phyloP scores from a whole-genome alignment of 75 land plant species.

The Cryptomeria japonica region DNA sequence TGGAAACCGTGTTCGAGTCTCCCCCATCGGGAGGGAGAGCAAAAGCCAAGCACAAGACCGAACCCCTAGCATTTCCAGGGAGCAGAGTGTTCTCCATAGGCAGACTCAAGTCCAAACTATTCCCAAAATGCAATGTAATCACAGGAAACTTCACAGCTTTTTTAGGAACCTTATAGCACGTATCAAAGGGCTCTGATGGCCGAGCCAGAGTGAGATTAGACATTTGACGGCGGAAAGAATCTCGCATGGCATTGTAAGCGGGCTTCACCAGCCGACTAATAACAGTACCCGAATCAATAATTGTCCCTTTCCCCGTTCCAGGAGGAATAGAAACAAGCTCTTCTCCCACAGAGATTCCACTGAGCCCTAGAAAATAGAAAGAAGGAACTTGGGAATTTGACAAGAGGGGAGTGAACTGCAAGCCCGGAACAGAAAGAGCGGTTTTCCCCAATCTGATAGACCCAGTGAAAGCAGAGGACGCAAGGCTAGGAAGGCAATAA shows the following conservation, averaged over 20 bases:
- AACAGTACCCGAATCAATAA: conserved; percentile 62
- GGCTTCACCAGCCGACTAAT: conserved; percentile 50
- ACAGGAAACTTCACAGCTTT: conserved; percentile 17
- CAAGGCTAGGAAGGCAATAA: conserved; percentile 60
- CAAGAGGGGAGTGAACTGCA: conserved; percentile 48
- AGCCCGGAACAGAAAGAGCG: conserved; percentile 27
- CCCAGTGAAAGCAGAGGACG: conserved; percentile 47
- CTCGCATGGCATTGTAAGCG: conserved; percentile 49
- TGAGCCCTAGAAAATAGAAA: conserved; percentile 48
- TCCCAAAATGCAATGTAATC: conserved; percentile 48
- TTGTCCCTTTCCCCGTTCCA: conserved; percentile 48
- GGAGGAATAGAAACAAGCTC: conserved; percentile 23
- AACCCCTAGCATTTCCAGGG: conserved; percentile 42
- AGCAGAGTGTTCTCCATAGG: conserved; percentile 35
- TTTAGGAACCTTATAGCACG: conserved; percentile 43
- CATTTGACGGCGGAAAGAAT: conserved; percentile 40
- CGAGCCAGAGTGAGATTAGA: conserved; percentile 26
- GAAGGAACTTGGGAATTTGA: conserved; percentile 37
- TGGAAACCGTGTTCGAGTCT: conserved; percentile 44
- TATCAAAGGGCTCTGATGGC: conserved; percentile 33
- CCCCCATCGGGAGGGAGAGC: conserved; percentile 44
- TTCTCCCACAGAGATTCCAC: conserved; percentile 41
- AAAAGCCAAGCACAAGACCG: conserved; percentile 52
- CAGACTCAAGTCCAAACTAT: conserved; percentile 43
- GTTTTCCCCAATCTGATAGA: conserved; percentile 40